These are phyloP conservation scores for Penicillium sp. DNA, from an alignment of 2,329 filamentous ascomycete genomes.

Conservation along the genomic window DNA sequence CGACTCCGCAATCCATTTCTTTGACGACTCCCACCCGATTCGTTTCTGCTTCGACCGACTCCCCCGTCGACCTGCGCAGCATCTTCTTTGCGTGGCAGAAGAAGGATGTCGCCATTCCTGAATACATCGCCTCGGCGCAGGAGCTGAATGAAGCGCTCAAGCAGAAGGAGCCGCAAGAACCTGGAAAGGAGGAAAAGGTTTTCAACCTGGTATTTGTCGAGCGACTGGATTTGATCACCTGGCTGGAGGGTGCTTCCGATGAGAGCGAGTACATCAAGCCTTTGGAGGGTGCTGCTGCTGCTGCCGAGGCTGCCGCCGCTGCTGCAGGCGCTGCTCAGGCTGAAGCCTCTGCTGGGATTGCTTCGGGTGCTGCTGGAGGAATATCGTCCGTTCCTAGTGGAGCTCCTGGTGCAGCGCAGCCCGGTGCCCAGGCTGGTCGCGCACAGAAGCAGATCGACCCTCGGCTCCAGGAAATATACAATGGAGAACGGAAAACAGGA, in stretches of 20 bases:
- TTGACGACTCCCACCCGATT: slow-evolving; percentile 78
- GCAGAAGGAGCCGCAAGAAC: slow-evolving; percentile 30
- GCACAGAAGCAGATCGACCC: slow-evolving; percentile 70
- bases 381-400: slow-evolving; percentile 39
- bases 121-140: slow-evolving; percentile 81
- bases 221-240: slow-evolving; percentile 83
- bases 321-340: slow-evolving; percentile 40
- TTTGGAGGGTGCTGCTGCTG: slow-evolving; percentile 56
- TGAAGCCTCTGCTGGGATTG: slow-evolving; percentile 46
- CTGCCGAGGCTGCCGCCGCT: slow-evolving; percentile 37
- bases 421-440: slow-evolving; percentile 35
- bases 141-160: slow-evolving; percentile 71
- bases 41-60: slow-evolving; percentile 61
- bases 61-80: slow-evolving; percentile 76
- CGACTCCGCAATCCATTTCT: slow-evolving; percentile 56
- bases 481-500: slow-evolving; percentile 82
- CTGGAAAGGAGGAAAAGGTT: slow-evolving; percentile 53
- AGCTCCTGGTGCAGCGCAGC: slow-evolving; percentile 36
- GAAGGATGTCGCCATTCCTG: slow-evolving; percentile 79
- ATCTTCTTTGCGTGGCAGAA: slow-evolving; percentile 97
- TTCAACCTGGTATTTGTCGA: slow-evolving; percentile 89
- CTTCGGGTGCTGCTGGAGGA: slow-evolving; percentile 46
- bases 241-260: slow-evolving; percentile 82
- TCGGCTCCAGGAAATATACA: slow-evolving; percentile 79
- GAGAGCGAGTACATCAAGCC: slow-evolving; percentile 91